phyloP scores from a whole-genome alignment of 1,284 basidiomycete genomes.

The Boletus smithii region DNA sequence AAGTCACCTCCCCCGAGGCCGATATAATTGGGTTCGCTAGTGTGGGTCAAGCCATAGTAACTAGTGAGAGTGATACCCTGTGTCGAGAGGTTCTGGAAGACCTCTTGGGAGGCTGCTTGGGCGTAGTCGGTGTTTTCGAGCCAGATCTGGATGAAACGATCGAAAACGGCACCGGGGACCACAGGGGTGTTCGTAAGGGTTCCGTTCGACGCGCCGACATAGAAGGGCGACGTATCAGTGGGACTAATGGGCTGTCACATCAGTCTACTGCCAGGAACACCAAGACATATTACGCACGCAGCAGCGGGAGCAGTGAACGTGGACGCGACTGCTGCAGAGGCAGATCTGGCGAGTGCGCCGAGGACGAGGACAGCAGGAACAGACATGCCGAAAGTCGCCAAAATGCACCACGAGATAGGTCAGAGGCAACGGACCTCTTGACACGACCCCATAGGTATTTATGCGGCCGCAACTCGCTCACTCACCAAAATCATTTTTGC shows the following conservation, averaged over 20 bases:
- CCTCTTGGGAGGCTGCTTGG: constrained; percentile 31
- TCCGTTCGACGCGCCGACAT: constrained; percentile 25
- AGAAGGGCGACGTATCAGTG: constrained; percentile 27
- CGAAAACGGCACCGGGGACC: constrained; percentile 44
- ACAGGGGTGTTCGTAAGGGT: constrained; percentile 21
- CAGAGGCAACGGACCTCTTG: not conserved
- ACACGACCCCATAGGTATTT: constrained; percentile 11
- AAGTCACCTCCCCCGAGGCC: constrained; percentile 53
- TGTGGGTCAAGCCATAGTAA: constrained; percentile 59
- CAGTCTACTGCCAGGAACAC: not conserved
- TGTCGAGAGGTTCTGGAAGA: constrained; percentile 48
- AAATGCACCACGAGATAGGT: not conserved
- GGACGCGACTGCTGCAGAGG: constrained; percentile 15
- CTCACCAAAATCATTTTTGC: constrained; percentile 1
- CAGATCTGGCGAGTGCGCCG: constrained; percentile 15
- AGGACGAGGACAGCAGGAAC: constrained; percentile 16
- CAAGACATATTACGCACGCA: constrained; percentile 18
- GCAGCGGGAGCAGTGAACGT: constrained; percentile 26
- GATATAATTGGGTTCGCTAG: constrained; percentile 63
- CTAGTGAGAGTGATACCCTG: constrained; percentile 52
- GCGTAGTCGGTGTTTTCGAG: constrained; percentile 56
- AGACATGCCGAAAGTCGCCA: constrained; percentile 12
- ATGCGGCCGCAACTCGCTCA: not conserved
- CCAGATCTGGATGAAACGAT: constrained; percentile 52
- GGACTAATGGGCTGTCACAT: constrained; percentile 16